Base-by-base conservation (phyloP, 768 basidiomycete species). In the Epithele typhae region DNA sequence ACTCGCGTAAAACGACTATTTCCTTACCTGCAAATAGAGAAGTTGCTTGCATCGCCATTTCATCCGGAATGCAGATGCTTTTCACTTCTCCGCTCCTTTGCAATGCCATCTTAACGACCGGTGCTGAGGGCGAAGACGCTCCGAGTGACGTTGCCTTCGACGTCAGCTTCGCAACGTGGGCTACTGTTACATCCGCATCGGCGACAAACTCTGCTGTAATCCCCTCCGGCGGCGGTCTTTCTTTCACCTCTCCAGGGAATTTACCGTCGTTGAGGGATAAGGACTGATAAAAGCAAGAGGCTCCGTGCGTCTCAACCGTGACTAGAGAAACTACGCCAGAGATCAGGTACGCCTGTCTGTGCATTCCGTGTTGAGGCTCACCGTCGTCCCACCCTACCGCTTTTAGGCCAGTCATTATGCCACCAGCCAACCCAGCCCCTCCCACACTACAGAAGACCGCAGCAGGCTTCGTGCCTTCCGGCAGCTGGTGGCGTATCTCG, bases 401-500 rank as follows among this genome's bases (percentile, higher is more conserved):
- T 41, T 71, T 70, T 55, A 84, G 87, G n/a, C 87, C 87, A 4
- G 71, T 63, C 25, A 87, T 77, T 37, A 88, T 65, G 0, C 88
- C 88, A 9, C 81, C 84, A 3, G 86, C 63, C 0, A 90, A 65
- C 1, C 87, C 86, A 0, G 74, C 87, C 0, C 87, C 87, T 30
- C 88, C 88, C 11, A 89, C 84, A 43, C 81, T 81, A 58, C 87
- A 89, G 49, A 89, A 79, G 35, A 90, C 80, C 0, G 84, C 85
- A 48, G 82, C 77, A 5, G 87, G 86, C 54, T 74, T 76, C 32
- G 38, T 43, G 0, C 48, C 56, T 2, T 54, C 50, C 1, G 63
- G 63, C 4, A 88, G 66, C 51, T 87, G 83, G 9, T 61, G 57
- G 15, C 68, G 60, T 35, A 87, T 78, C 58, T 90, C 88, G 14